phyloP scores from a whole-genome alignment of 2,329 filamentous ascomycete species.

The Basipetospora sp. region DNA sequence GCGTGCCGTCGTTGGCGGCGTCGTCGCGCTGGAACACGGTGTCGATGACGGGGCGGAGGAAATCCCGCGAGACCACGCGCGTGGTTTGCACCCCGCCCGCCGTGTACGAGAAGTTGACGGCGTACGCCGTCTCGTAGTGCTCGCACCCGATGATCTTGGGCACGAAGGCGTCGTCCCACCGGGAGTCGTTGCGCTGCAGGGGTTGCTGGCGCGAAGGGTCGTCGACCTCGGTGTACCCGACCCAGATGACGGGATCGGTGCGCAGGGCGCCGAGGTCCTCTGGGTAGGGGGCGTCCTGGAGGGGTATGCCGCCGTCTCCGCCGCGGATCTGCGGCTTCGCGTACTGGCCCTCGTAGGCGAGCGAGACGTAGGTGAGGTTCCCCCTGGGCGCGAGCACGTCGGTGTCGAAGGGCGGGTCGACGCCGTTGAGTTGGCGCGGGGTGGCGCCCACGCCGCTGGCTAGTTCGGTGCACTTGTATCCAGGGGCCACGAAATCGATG shows the following conservation, averaged over 20 bases:
- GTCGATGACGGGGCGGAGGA: conserved; percentile 15
- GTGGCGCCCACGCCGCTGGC: conserved; percentile 15
- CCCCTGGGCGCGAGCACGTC: conserved; percentile 16
- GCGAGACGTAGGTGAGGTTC: conserved; percentile 18
- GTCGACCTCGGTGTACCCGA: conserved; percentile 18
- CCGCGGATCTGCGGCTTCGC: conserved; percentile 12
- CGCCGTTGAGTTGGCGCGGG: conserved; percentile 12
- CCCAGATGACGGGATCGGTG: conserved; percentile 21
- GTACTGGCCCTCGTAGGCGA: conserved; percentile 17
- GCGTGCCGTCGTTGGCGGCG: conserved; percentile 15
- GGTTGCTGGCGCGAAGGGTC: conserved; percentile 11
- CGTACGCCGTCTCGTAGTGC: conserved; percentile 20
- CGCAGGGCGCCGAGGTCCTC: conserved; percentile 18
- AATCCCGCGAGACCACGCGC: conserved; percentile 11
- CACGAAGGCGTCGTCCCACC: conserved; percentile 16
- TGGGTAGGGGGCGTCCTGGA: conserved; percentile 11
- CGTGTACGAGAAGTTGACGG: conserved; percentile 15
- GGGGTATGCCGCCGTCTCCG: conserved; percentile 15
- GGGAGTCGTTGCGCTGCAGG: conserved; percentile 10
- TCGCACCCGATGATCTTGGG: conserved; percentile 21
- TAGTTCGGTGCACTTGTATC: conserved; percentile 20
- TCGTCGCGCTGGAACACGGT: conserved; percentile 14
- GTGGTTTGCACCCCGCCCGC: conserved; percentile 14
- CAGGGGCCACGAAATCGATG: conserved; percentile 20
- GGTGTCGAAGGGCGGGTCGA: conserved; percentile 14